Conservation (phyloP, 768 basidiomycete species). For the Naematelia aurantialba region DNA sequence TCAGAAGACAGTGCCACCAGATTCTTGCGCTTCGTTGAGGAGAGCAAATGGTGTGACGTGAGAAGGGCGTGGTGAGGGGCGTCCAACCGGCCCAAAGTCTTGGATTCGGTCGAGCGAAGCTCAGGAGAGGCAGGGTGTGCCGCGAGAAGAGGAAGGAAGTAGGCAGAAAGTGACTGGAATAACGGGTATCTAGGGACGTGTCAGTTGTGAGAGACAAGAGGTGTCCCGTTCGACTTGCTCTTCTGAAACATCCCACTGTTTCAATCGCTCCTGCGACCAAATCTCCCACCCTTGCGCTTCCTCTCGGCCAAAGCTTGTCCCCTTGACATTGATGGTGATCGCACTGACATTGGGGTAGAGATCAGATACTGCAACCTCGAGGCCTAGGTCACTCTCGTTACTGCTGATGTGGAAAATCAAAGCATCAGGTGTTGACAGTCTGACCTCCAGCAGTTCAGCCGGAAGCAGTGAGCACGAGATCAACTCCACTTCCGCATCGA, state of each 20-base stretch:
- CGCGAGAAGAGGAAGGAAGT: slow-evolving; percentile 59
- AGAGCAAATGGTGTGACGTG: slow-evolving; percentile 64
- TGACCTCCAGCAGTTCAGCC: slow-evolving; percentile 52
- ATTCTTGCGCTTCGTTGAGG: slow-evolving; percentile 58
- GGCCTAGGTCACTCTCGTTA: slow-evolving; percentile 40
- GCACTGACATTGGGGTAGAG: slow-evolving; percentile 37
- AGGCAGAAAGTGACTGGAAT: slow-evolving; percentile 60
- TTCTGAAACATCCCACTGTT: slow-evolving; percentile 32
- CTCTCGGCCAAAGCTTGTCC: slow-evolving; percentile 35
- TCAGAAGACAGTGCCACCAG: slow-evolving; percentile 59
- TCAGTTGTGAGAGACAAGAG: slow-evolving; percentile 50
- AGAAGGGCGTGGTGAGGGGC: slow-evolving; percentile 60
- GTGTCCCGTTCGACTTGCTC: slow-evolving; percentile 44
- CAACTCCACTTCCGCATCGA: slow-evolving; percentile 57
- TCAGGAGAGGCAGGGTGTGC: neutral
- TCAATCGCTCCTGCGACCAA: slow-evolving; percentile 32
- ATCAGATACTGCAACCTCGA: slow-evolving; percentile 17
- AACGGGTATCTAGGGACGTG: slow-evolving; percentile 62
- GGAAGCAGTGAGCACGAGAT: slow-evolving; percentile 64
- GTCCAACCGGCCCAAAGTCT: neutral
- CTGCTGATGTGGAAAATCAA: slow-evolving; percentile 16
- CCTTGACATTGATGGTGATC: slow-evolving; percentile 31
- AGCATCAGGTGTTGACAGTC: neutral
- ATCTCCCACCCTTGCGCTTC: slow-evolving; percentile 39
- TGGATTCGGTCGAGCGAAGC: neutral